Base-by-base conservation (phyloP, 805 yeast genomes). In the Starmerella sp. region DNA sequence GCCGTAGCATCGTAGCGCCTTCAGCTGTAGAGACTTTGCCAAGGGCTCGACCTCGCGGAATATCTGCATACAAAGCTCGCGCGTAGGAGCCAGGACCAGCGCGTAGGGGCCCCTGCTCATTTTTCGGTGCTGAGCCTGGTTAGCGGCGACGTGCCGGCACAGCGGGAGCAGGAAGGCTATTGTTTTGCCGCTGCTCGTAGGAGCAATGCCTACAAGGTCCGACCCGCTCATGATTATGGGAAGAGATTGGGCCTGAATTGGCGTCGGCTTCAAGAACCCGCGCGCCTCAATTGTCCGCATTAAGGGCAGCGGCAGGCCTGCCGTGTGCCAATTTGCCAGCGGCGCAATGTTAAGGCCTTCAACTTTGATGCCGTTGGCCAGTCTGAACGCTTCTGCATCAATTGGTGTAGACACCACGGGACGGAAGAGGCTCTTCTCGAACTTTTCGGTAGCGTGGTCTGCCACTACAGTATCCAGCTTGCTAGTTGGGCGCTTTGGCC, bases 141-240 rank as follows among this genome's bases (percentile, higher is more conserved):
- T 95, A 46, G 86, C 90, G 55, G 80, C 77, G 9, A 93, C 80
- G 58, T 91, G 97, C 51, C 96, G 75, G 52, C 91, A 73, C 70
- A 93, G 69, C 0, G 98, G 97, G 6, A 93, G 66, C 8, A 89
- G 72, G 69, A 86, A 93, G 1, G 96, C 85, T 62, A 91, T 75
- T 0, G 98, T 93, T 66, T 93, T 93, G 3, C 98, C 98, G 0
- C 96, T 86, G 0, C 98, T 98, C 0, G 98, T 93, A 60, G 89
- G 88, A 0, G 98, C 97, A 22, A 93, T 84, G 6, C 96, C 97
- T 48, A 93, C 84, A 7, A 91, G 79, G 70, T 93, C 97, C 48
- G 84, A 70, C 0, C 97, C 97, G 2, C 83, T 74, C 95, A 91
- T 86, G 22, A 89, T 80, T 0, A 89, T 84, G 0, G 98, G 97